A percentile compares a stretch with the other conserved stretches of the same genome.
Evolutionary conservation across 2,329 filamentous ascomycete genomes (phyloP).

Genomic region (Penicillium sp.): DNA sequence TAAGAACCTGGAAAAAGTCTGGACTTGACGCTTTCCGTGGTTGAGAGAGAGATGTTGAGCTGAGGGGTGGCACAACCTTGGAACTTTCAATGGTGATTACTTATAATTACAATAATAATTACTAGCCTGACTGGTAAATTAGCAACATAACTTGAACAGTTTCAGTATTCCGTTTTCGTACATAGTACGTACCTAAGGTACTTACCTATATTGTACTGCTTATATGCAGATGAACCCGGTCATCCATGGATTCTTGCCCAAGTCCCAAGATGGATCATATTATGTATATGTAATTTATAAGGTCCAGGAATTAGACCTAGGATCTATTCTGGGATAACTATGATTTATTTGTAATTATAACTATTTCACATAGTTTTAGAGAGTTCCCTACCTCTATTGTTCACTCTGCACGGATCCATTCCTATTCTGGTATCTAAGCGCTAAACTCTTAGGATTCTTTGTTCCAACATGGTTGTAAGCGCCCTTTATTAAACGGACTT

Average conservation of each 20-base stretch:
- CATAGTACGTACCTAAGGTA: background rate
- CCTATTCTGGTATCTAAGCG: background rate
- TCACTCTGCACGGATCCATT: background rate
- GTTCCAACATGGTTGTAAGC: background rate
- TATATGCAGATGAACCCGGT: background rate
- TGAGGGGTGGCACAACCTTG: slow-evolving; percentile 5
- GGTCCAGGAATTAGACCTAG: too few species aligned
- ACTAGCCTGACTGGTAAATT: background rate
- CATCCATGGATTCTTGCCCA: background rate
- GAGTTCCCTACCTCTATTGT: background rate
- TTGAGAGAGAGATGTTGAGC: slow-evolving; percentile 1
- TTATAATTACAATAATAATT: background rate
- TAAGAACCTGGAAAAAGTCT: slow-evolving; percentile 6
- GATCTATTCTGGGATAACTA: too few species aligned
- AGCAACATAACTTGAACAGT: background rate
- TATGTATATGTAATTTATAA: too few species aligned
- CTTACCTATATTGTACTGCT: background rate
- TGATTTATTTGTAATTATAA: too few species aligned
- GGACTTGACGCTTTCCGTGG: slow-evolving; percentile 10
- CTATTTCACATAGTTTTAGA: background rate
- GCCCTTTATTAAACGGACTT: background rate
- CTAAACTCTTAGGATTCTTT: background rate
- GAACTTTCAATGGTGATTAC: background rate
- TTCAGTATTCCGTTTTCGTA: background rate
- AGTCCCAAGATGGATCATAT: background rate